Evolutionary conservation across 352 stramenopile genomes (phyloP), one percentile per base, ranked within the genome.

Genomic region (Phytophthora sansomeana): DNA sequence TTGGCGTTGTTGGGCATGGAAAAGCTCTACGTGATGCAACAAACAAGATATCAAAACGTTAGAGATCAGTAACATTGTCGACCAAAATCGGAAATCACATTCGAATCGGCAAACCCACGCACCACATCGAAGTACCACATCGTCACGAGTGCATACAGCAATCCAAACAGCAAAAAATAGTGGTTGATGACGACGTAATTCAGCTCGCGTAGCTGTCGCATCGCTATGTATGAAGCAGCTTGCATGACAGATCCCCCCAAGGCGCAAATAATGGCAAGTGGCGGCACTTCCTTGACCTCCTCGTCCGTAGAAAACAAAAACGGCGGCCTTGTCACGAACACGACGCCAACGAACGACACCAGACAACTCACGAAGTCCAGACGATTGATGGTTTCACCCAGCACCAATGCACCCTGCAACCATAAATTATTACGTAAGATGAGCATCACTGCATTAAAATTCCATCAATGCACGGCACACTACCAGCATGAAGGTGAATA

Each of bases 401-500:
- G 71, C 14, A 90, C 47, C 21, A 78, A 51, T 2, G 79, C 69
- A 6, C 79, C 72, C 80, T 90, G 13, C 6, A 38, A 13, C 16
- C 38, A 43, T 16, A 66, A 74, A 60, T 81, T 85, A 17, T 80
- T 65, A 38, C 69, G 67, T 6, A 16, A 32, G 49, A 33, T 11
- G 33, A 47, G 21, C 5, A 43, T 24, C 21, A 24, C 21, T 24
- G 21, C 21, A 24, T 24, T 24, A 24, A 24, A 24, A 1, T 24
- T 3, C 14, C 7, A 47, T 5, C 39, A 60, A 16, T 79, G 21
- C 21, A 24, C 21, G 1, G 21, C 21, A 24, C 21, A 24, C 73
- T 58, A 91, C 81, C 38, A 92, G 56, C 55, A 92, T 78, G 62
- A 92, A 89, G 3, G 80, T 90, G 35, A 88, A 52, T 33, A 92